Evolutionary conservation across 257 asterid genomes (phyloP).

Genomic region (Oldenlandia corymbosa): DNA sequence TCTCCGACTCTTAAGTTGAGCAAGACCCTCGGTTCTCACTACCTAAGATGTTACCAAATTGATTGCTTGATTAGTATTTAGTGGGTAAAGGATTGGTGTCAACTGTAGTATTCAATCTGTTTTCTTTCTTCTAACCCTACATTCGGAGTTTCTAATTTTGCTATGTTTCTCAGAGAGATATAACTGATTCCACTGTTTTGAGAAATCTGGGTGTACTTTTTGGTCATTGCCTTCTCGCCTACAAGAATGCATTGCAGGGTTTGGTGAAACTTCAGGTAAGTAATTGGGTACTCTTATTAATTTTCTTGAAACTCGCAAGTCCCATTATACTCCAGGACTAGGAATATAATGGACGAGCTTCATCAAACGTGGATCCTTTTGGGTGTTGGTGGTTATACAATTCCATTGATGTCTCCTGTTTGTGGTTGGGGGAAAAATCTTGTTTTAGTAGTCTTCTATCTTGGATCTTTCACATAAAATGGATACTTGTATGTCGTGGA

Average conservation of each 20-base stretch:
- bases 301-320: no score
- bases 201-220: conserved; percentile 88
- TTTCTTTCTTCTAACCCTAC: no score
- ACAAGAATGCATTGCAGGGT: conserved; percentile 75
- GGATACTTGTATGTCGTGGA: not conserved
- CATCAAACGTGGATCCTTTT: conserved; percentile 8
- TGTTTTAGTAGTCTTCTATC: not conserved
- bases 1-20: not conserved
- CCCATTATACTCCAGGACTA: no score
- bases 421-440: not conserved
- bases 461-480: not conserved
- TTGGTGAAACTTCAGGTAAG: conserved; percentile 78
- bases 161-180: conserved; percentile 52
- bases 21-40: not conserved
- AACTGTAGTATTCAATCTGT: no score
- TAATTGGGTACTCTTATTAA: not conserved
- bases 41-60: not conserved
- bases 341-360: no score
- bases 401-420: no score
- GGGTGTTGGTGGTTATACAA: no score
- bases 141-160: no score
- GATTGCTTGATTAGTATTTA: not conserved
- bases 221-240: conserved; percentile 86
- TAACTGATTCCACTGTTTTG: conserved; percentile 82
- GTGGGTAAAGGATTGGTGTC: not conserved